Evolutionary conservation across 257 asterid species (phyloP).

Genomic region (Rubia yunnanensis): DNA sequence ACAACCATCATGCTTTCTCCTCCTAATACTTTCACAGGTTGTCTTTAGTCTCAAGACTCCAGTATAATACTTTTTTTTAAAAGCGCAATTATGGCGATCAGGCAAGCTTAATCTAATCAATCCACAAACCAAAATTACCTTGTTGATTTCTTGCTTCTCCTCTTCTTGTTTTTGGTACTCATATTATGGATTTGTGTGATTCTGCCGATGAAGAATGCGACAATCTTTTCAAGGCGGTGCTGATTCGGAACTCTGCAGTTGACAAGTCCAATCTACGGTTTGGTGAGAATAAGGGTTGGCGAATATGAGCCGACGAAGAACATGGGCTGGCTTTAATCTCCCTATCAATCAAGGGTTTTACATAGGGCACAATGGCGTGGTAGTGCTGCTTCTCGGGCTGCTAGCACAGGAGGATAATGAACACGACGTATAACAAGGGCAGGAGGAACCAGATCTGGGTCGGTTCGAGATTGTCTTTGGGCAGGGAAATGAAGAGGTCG

Average conservation of each 20-base stretch:
- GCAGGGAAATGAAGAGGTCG: no score
- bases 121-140: not conserved
- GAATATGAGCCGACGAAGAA: no score
- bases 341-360: no score
- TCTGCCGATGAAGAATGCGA: constrained; percentile 82
- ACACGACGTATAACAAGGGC: no score
- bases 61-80: not conserved
- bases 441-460: no score
- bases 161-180: no score
- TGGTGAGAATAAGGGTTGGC: no score
- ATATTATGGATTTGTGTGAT: constrained; percentile 24
- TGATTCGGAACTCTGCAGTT: constrained; percentile 78
- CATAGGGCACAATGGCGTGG: no score
- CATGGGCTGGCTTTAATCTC: no score
- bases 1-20: constrained; percentile 37
- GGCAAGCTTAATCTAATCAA: constrained; percentile 5
- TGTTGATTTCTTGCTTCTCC: not conserved
- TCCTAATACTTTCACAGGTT: constrained; percentile 44
- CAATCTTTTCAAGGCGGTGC: constrained; percentile 71
- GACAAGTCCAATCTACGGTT: constrained; percentile 70
- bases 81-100: constrained; percentile 1
- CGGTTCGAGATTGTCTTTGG: no score
- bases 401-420: no score
- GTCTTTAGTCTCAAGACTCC: not conserved
- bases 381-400: no score